A percentile compares a stretch with the other conserved stretches of the same genome.
These are phyloP conservation scores for Stenogyne calaminthoides DNA, from an alignment of 305 asterid genomes.

Conservation along the genomic window DNA sequence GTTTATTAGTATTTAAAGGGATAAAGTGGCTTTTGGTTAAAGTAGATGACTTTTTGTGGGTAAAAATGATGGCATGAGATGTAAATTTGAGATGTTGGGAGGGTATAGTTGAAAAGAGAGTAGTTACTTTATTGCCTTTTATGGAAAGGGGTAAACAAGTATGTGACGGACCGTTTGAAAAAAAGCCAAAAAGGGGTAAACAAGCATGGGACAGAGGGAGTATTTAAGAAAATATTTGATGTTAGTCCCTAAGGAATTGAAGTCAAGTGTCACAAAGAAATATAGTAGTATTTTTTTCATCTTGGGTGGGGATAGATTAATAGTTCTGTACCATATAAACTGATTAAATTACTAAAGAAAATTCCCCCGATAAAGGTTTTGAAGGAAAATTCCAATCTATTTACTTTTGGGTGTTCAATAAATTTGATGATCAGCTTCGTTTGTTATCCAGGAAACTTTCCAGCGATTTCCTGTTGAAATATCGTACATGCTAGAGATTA, in stretches of 20 bases:
- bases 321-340: neutral
- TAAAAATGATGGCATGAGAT: no score
- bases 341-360: no score
- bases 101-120: no score
- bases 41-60: no score
- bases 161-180: no score
- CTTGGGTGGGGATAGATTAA: neutral
- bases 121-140: no score
- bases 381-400: neutral
- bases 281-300: neutral
- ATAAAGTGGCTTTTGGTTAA: no score
- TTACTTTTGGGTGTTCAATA: constrained; percentile 15
- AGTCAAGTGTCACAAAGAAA: neutral
- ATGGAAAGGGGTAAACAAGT: no score
- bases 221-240: neutral
- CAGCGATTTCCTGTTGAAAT: constrained; percentile 81
- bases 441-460: constrained; percentile 80
- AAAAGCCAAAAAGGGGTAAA: no score
- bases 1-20: no score
- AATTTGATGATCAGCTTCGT: constrained; percentile 16
- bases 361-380: neutral
- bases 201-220: no score
- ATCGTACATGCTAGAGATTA: constrained; percentile 84
- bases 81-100: no score
- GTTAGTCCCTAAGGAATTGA: neutral